Evolutionary conservation across 225 moss, liverwort and hornwort species (phyloP).

Genomic region (Pleurozium schreberi): DNA sequence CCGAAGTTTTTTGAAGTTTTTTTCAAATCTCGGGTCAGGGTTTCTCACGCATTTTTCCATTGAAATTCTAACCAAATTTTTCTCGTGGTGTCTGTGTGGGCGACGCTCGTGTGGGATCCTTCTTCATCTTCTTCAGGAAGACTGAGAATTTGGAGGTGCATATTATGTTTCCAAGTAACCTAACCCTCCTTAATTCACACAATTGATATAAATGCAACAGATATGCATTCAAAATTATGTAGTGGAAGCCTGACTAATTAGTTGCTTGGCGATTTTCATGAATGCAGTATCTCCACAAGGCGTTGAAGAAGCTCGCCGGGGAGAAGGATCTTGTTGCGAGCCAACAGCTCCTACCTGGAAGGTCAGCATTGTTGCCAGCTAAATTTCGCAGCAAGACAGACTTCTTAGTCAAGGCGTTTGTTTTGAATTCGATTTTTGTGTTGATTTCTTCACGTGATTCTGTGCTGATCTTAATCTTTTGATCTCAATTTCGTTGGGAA

Average conservation of each 20-base stretch:
- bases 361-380: conserved; percentile 9
- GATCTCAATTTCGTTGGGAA: background rate
- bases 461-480: no score
- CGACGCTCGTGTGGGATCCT: background rate
- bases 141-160: conserved; percentile 38
- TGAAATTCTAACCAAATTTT: background rate
- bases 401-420: background rate
- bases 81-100: background rate
- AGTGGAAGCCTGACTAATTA: background rate
- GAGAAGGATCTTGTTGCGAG: conserved; percentile 30
- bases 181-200: background rate
- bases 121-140: conserved; percentile 6
- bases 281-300: conserved; percentile 35
- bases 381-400: background rate
- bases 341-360: conserved; percentile 21
- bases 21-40: background rate
- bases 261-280: background rate
- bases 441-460: background rate
- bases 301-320: conserved; percentile 38
- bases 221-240: background rate
- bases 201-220: no score
- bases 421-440: background rate
- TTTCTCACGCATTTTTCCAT: background rate
- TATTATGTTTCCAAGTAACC: background rate
- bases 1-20: background rate